Evolutionary conservation across 2,329 filamentous ascomycete genomes (phyloP), one percentile per base, ranked within the genome.

Genomic region (Chaetomiaceae sp.): DNA sequence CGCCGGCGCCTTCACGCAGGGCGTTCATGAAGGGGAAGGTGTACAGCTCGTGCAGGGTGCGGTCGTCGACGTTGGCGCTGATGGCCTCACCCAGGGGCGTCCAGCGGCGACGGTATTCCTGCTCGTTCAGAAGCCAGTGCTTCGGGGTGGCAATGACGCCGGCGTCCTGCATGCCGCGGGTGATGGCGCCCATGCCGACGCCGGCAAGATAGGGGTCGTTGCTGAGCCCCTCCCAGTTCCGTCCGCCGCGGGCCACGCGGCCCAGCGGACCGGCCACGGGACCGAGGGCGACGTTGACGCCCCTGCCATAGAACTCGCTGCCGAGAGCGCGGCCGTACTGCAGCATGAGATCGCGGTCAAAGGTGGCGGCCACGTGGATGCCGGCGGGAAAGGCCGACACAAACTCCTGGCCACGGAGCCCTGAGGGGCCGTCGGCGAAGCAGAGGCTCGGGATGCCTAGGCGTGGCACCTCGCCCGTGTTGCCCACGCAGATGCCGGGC

Each of bases 61-160:
- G 73, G 57, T 85, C 82, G 49, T 84, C 81, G 5, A 84, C 67
- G 54, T 84, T 84, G 27, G 79, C 70, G 0, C 76, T 81, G 10
- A 76, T 62, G 9, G 79, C 73, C 54, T 81, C 74, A 1, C 68
- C 61, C 9, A 45, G 45, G 34, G 67, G 55, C 3, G 63, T 58
- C 44, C 58, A 79, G 61, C 80, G 50, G 27, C 64, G 43, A 2
- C 55, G 60, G 22, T 51, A 71, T 55, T 81, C 79, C 57, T 83
- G 78, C 58, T 84, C 79, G 54, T 84, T 79, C 6, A 70, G 70
- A 20, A 81, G 62, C 45, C 68, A 82, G 58, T 83, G 74, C 63
- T 77, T 91, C 72, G 72, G 81, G 68, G 82, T 87, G 46, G 88
- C 86, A 62, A 94, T 84, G 30, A 91, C 81, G 56, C 87, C 87